A percentile compares a stretch with the other conserved stretches of the same genome.
Conservation (phyloP, 306 rosid species). For the Cucurbita argyrosperma region DNA sequence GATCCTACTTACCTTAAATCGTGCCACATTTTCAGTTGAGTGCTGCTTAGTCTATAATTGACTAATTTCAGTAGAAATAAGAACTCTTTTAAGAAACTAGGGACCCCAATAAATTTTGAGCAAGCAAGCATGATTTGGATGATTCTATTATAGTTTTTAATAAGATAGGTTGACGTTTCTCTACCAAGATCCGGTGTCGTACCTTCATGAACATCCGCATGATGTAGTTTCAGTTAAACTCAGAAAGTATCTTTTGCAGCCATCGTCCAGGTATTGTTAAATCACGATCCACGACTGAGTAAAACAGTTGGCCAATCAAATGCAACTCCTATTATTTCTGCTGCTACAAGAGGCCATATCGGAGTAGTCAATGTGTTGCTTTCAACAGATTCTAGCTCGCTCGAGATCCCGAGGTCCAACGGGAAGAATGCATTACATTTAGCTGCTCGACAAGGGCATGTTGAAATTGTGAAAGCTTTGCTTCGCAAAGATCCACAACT, state of each 20-base stretch:
- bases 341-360: conserved; percentile 62
- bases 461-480: conserved; percentile 34
- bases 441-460: conserved; percentile 79
- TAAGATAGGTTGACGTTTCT: background rate
- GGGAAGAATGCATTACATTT: conserved; percentile 84
- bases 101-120: background rate
- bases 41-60: background rate
- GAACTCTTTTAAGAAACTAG: background rate
- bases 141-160: background rate
- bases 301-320: conserved; percentile 69
- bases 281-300: conserved; percentile 49
- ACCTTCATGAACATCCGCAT: background rate
- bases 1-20: background rate
- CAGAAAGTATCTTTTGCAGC: conserved; percentile 18
- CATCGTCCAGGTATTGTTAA: conserved; percentile 45
- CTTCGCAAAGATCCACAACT: conserved; percentile 51
- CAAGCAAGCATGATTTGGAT: background rate
- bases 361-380: conserved; percentile 46
- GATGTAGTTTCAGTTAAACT: background rate
- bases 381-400: conserved; percentile 33
- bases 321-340: conserved; percentile 71
- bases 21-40: background rate
- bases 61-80: background rate
- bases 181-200: background rate
- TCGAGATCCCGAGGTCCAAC: conserved; percentile 55